Base-by-base conservation (phyloP, 805 yeast species). In the Candida anglica region DNA sequence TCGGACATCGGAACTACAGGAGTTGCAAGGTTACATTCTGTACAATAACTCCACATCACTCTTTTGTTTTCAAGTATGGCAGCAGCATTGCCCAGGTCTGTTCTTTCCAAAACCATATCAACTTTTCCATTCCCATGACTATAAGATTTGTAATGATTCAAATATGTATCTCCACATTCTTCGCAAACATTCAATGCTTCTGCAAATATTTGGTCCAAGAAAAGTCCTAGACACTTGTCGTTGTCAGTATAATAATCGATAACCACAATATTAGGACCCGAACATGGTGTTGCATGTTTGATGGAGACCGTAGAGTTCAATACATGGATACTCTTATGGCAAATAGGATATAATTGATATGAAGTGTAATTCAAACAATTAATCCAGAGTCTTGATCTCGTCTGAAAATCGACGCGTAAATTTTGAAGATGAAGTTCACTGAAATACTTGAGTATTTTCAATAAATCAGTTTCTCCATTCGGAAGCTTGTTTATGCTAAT, bases 1-100 rank as follows among this genome's bases (percentile, higher is more conserved):
- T 87, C 91, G 47, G 85, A 83, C 81, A 94, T 77, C 14, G 86
- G 85, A 10, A 81, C 61, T 5, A 83, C 78, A 0, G 96, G 93
- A 2, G 95, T 79, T 0, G 81, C 68, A 23, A 70, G 73, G 10
- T 79, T 75, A 55, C 99, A 93, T 32, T 68, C 70, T 37, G 82
- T 85, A 56, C 99, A 93, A 44, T 73, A 79, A 52, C 95, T 85
- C 98, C 98, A 93, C 66, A 89, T 82, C 34, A 88, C 61, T 27
- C 94, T 78, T 9, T 80, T 78, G 30, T 55, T 58, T 25, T 51
- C 45, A 31, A 36, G 44, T 14, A 50, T 45, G 10, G 47, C 48
- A 16, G 50, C 47, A 6, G 34, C 27, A 2, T 50, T 42, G 8
- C 52, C 30, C 22, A 46, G 37, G 11, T 59, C 66, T 25, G 49